phyloP scores from a whole-genome alignment of 768 basidiomycete species.

The Lentinula edodes region DNA sequence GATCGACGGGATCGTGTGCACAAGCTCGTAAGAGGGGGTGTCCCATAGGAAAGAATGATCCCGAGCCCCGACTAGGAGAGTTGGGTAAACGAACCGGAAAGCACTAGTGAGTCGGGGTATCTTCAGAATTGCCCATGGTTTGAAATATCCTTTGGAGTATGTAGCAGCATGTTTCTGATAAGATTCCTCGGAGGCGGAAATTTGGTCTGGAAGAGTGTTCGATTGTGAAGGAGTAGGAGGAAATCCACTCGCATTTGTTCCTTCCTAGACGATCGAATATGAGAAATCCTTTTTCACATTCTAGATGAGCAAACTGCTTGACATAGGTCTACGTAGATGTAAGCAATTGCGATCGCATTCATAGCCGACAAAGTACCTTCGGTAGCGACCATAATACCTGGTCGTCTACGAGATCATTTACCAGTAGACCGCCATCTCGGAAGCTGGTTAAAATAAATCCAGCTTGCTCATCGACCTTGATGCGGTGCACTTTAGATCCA shows the following conservation, averaged over 20 bases:
- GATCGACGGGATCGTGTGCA: conserved; percentile 41
- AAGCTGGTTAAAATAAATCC: conserved; percentile 58
- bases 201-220: conserved; percentile 24
- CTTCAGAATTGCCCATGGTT: conserved; percentile 53
- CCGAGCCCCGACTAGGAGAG: conserved; percentile 44
- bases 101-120: conserved; percentile 43
- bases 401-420: conserved; percentile 48
- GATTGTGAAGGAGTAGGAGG: conserved; percentile 10
- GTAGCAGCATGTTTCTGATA: conserved; percentile 5
- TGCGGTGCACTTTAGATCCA: conserved; percentile 51
- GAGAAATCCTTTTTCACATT: conserved; percentile 68
- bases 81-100: conserved; percentile 66
- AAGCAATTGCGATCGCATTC: not conserved
- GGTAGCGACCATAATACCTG: conserved; percentile 59
- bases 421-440: conserved; percentile 48
- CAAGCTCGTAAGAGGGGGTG: conserved; percentile 41
- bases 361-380: conserved; percentile 25
- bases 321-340: conserved; percentile 37
- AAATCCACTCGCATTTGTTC: conserved; percentile 33
- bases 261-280: conserved; percentile 58
- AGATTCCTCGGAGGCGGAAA: conserved; percentile 6
- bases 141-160: conserved; percentile 44
- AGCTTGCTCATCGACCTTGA: conserved; percentile 67
- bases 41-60: conserved; percentile 57
- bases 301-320: conserved; percentile 57